These are phyloP conservation scores for Dactylellina leptospora DNA, from an alignment of 2,329 filamentous ascomycete genomes.

Conservation along the genomic window DNA sequence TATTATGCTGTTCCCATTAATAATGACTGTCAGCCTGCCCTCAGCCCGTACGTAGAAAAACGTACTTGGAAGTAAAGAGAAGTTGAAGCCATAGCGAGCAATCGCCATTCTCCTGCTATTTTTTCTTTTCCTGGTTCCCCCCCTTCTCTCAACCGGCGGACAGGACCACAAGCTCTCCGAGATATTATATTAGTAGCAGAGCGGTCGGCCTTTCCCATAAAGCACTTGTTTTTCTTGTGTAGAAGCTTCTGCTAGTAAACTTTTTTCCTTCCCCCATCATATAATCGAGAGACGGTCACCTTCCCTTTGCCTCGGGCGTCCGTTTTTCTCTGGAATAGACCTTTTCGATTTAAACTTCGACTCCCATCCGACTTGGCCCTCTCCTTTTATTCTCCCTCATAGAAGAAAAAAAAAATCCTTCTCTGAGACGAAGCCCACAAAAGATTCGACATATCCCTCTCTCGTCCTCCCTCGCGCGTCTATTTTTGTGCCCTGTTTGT, in stretches of 20 bases:
- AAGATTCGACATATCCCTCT: constrained; percentile 9
- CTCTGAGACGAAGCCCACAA: too few species aligned
- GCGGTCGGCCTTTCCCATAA: background rate
- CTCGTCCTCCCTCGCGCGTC: constrained; percentile 13
- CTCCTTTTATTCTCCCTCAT: constrained; percentile 8
- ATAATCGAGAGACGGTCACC: constrained; percentile 28
- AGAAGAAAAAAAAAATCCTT: too few species aligned
- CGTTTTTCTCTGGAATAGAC: constrained; percentile 10
- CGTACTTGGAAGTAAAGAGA: background rate
- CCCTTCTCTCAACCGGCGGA: background rate
- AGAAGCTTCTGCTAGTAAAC: too few species aligned
- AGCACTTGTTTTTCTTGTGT: too few species aligned
- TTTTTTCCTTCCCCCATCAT: too few species aligned
- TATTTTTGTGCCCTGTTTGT: constrained; percentile 51
- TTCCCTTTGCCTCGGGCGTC: constrained; percentile 44
- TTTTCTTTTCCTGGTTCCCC: constrained; percentile 19
- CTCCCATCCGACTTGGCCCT: constrained; percentile 1
- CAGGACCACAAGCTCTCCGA: too few species aligned
- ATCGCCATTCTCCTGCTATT: constrained; percentile 26
- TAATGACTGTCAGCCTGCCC: constrained; percentile 49
- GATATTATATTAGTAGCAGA: constrained; percentile 20
- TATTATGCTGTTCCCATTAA: constrained; percentile 45
- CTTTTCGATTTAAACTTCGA: constrained; percentile 24
- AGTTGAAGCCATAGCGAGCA: constrained; percentile 26
- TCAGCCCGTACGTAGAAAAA: constrained; percentile 16